Evolutionary conservation across 805 yeast species (phyloP), one percentile per base, ranked within the genome.

Genomic region (Saccharomycopsis vini): DNA sequence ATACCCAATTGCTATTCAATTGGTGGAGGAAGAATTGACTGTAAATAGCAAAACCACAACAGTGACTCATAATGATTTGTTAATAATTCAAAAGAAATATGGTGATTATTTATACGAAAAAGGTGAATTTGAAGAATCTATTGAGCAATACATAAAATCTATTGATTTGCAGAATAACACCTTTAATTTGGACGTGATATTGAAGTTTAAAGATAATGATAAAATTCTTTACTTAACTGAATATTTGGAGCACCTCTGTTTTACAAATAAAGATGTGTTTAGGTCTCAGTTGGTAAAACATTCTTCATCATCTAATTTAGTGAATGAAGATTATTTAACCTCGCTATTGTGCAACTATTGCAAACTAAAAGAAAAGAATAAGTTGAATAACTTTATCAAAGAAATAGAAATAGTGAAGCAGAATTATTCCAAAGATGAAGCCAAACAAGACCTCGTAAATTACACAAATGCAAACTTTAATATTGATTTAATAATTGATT

Each of bases 41-140:
- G 15, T 30, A 2, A 23, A 29, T 12, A n/a, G 21, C n/a, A 22
- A 30, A 21, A 4, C 24, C 13, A 64, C 35, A 57, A 62, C 46
- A 58, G 53, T 39, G 4, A 26, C 40, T 5, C 36, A 43, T 5
- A 38, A 57, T 29, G 57, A 63, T 40, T 32, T 73, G 4, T 57
- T 67, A 47, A 51, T 60, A 1, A 71, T 78, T 22, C 70, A 73
- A 50, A 73, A 69, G 50, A 65, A 70, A 36, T 84, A 77, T 56
- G 98, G 86, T 4, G 89, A 86, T 50, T 74, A 67, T 55, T 67
- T 86, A 1, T 89, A 80, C 54, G 71, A 71, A 1, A 78, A 74
- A 51, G 82, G 75, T 30, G 81, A 81, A 37, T 73, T 64, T 34
- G 75, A 74, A 3, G 86, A 75, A 6, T 84, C 97, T 0, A 75